Evolutionary conservation across 306 rosid species (phyloP).

Genomic region (Inga laurina): DNA sequence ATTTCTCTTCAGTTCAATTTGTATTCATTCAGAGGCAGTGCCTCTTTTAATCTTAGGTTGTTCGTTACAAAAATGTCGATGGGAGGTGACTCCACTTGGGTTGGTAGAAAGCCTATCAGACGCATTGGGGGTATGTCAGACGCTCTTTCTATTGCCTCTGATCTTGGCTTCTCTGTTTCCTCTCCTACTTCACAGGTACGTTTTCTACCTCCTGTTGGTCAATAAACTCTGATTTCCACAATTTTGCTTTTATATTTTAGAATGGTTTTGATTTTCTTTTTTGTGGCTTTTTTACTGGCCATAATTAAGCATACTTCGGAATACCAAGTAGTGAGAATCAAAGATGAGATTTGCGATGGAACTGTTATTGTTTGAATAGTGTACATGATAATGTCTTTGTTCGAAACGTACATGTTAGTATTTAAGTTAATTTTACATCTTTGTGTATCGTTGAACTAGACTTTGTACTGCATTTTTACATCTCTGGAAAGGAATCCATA

Average conservation of each 20-base stretch:
- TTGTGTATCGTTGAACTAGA: not conserved
- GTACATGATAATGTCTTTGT: not conserved
- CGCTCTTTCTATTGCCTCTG: slow-evolving; percentile 86
- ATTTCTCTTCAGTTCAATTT: not conserved
- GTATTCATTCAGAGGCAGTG: not conserved
- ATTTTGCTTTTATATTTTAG: not conserved
- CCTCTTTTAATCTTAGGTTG: not conserved
- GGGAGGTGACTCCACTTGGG: slow-evolving; percentile 75
- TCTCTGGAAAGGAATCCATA: not conserved
- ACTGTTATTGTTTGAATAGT: not conserved
- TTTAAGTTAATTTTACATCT: not conserved
- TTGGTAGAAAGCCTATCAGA: slow-evolving; percentile 84
- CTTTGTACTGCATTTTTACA: not conserved
- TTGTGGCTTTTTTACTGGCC: not conserved
- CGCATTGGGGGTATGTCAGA: slow-evolving; percentile 90
- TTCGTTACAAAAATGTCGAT: slow-evolving; percentile 52
- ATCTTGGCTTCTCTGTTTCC: slow-evolving; percentile 80
- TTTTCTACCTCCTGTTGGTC: not conserved
- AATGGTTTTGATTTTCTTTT: not conserved
- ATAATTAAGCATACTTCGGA: not conserved
- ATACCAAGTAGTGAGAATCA: slow-evolving; percentile 6
- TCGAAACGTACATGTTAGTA: not conserved
- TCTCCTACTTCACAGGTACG: slow-evolving; percentile 65
- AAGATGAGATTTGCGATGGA: not conserved
- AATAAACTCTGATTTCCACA: not conserved